phyloP scores from a whole-genome alignment of 495 filamentous ascomycete species.

The Poronia punctata region DNA sequence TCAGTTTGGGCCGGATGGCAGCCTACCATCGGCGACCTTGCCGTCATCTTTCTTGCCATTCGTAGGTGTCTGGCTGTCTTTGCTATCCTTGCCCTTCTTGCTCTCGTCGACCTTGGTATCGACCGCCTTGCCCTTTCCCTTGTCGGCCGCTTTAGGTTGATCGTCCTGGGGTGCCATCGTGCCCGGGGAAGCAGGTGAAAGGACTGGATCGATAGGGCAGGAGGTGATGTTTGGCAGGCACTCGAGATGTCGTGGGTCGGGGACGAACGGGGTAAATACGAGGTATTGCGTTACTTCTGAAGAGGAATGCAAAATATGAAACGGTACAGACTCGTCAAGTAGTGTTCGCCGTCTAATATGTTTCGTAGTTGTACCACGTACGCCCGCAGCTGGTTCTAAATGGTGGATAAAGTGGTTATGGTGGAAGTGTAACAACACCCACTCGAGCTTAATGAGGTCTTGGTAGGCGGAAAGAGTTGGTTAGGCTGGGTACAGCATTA shows the following conservation, averaged over 20 bases:
- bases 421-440: too few species aligned
- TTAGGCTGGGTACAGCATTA: too few species aligned
- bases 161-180: constrained; percentile 91
- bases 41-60: constrained; percentile 71
- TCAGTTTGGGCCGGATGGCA: constrained; percentile 6
- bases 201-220: background rate
- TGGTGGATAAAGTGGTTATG: too few species aligned
- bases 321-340: too few species aligned
- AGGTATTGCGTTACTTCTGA: too few species aligned
- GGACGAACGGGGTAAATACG: too few species aligned
- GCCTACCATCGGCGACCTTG: constrained; percentile 42
- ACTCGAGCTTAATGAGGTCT: too few species aligned
- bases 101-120: constrained; percentile 59
- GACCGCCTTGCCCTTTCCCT: constrained; percentile 90
- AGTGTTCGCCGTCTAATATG: too few species aligned
- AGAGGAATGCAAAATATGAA: too few species aligned
- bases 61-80: constrained; percentile 52
- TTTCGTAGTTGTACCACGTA: too few species aligned
- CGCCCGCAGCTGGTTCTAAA: constrained; percentile 13
- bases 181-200: constrained; percentile 2
- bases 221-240: background rate
- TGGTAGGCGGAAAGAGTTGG: constrained; percentile 20
- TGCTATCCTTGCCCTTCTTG: constrained; percentile 60
- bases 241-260: too few species aligned
- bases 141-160: constrained; percentile 74